Conservation (phyloP, 1,139 yeast genomes). For the Candida albicans region DNA sequence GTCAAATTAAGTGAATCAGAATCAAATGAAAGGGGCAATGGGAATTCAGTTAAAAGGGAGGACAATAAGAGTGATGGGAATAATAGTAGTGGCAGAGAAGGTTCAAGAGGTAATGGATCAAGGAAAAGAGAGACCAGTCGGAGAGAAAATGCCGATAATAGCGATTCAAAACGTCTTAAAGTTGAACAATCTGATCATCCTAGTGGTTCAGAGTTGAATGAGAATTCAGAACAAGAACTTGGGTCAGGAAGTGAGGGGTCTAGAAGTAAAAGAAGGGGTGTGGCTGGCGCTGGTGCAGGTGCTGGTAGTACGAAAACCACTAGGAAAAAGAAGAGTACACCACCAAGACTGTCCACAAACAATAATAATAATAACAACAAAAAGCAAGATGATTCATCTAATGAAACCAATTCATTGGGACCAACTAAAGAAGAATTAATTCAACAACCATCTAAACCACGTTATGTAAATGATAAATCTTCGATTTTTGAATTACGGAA, state of each 20-base stretch:
- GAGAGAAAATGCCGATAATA: neutral
- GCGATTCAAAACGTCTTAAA: slow-evolving; percentile 1
- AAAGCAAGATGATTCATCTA: slow-evolving; percentile 1
- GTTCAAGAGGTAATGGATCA: neutral
- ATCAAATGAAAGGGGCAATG: neutral
- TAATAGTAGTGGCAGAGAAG: slow-evolving; percentile 16
- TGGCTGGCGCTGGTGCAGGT: neutral
- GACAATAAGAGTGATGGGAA: slow-evolving; percentile 6
- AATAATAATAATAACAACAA: slow-evolving; percentile 1
- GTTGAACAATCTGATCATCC: neutral
- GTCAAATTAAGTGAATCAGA: slow-evolving; percentile 9
- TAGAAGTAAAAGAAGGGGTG: neutral
- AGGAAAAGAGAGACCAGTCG: neutral
- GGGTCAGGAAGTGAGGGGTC: neutral
- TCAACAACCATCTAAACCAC: slow-evolving; percentile 75
- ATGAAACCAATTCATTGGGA: slow-evolving; percentile 1
- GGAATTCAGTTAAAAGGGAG: slow-evolving; percentile 10
- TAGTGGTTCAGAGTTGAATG: neutral
- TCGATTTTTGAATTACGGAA: slow-evolving; percentile 80
- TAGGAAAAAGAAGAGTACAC: slow-evolving; percentile 4
- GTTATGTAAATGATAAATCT: slow-evolving; percentile 74
- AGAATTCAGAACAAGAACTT: neutral
- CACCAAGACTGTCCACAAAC: slow-evolving; percentile 3
- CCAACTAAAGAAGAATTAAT: slow-evolving; percentile 40
- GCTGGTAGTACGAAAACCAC: neutral